These are phyloP conservation scores for Chondrostereum purpureum DNA, from an alignment of 1,284 basidiomycete species.

Conservation along the genomic window DNA sequence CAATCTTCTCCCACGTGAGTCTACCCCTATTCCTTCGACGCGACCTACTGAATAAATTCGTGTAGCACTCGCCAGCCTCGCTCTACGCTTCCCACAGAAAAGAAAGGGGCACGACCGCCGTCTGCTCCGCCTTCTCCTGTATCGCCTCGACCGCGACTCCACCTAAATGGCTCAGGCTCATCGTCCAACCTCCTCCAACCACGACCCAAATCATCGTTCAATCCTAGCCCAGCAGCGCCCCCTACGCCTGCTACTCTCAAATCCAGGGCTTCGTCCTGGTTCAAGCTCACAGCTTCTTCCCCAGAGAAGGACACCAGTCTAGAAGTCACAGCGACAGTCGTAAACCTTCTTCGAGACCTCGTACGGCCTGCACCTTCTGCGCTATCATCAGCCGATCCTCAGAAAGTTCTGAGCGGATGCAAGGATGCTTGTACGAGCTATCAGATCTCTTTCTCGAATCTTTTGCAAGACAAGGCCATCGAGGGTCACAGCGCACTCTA, in stretches of 20 bases:
- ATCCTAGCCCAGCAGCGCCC: background rate
- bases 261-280: background rate
- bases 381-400: background rate
- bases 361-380: background rate
- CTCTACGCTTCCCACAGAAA: background rate
- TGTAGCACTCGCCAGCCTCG: background rate
- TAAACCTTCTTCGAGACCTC: background rate
- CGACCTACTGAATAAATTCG: too few species aligned
- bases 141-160: too few species aligned
- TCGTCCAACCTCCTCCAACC: background rate
- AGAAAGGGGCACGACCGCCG: background rate
- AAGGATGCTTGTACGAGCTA: background rate
- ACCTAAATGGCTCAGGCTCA: too few species aligned
- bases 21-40: too few species aligned
- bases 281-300: background rate
- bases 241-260: background rate
- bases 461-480: slow-evolving; percentile 58
- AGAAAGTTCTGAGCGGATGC: background rate
- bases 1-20: background rate
- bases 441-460: slow-evolving; percentile 25
- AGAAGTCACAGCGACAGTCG: background rate
- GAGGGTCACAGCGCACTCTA: slow-evolving; percentile 61
- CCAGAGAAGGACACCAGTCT: background rate
- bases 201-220: background rate
- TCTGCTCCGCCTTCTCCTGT: background rate